These are phyloP conservation scores for Amborella trichopoda DNA, from an alignment of 164 flowering plant species.

Conservation along the genomic window DNA sequence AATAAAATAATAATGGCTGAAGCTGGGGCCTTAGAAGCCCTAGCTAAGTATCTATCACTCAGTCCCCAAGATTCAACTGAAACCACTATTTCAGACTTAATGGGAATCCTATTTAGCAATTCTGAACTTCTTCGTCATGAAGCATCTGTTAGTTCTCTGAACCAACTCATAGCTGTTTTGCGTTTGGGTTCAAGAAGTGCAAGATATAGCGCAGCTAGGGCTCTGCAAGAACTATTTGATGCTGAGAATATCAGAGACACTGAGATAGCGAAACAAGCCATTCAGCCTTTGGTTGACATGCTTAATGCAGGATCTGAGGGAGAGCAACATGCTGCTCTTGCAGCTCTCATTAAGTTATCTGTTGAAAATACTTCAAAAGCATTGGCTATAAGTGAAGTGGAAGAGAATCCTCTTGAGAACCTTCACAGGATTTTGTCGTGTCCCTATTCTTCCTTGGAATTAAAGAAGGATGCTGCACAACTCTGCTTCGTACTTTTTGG, in stretches of 20 bases:
- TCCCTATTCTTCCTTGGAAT: constrained; percentile 31
- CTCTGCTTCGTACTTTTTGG: constrained; percentile 53
- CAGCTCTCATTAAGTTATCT: constrained; percentile 52
- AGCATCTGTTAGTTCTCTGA: constrained; percentile 50
- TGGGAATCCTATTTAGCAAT: constrained; percentile 60
- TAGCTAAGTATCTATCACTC: constrained; percentile 65
- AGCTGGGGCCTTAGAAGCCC: constrained; percentile 80
- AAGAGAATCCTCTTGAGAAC: constrained; percentile 53
- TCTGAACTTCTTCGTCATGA: constrained; percentile 52
- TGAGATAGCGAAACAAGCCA: constrained; percentile 56
- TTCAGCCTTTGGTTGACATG: constrained; percentile 78
- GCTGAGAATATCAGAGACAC: constrained; percentile 57
- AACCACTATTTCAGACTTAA: constrained; percentile 44
- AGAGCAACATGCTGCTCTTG: constrained; percentile 61
- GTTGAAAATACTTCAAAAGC: constrained; percentile 39
- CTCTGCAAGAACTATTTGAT: constrained; percentile 64
- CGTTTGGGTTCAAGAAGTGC: constrained; percentile 72
- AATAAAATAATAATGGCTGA: constrained; percentile 80
- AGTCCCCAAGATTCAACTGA: constrained; percentile 80
- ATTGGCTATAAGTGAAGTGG: constrained; percentile 32
- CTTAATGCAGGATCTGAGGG: constrained; percentile 47
- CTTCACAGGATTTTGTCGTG: constrained; percentile 44
- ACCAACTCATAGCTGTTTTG: constrained; percentile 73
- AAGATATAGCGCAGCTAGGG: constrained; percentile 65
- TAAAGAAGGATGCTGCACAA: constrained; percentile 60